Base-by-base conservation (phyloP, 2,329 filamentous ascomycete genomes). In the Trichoderma sp. region DNA sequence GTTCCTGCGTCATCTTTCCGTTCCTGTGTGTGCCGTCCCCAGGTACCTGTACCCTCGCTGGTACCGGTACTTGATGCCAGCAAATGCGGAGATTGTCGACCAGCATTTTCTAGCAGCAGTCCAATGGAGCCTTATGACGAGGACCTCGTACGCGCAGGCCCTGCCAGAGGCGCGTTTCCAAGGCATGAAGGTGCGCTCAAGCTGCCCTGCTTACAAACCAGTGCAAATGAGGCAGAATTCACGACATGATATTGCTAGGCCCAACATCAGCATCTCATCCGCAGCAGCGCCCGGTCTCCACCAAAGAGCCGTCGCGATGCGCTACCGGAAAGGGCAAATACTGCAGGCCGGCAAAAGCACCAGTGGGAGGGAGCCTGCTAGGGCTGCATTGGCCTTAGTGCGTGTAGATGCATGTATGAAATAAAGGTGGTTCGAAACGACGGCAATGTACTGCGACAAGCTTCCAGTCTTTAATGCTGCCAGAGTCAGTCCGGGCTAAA, bases 201-300 rank as follows among this genome's bases (percentile, higher is more conserved):
- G 60, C 39, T 39, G 52, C 52, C 52, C 34, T 59, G 56, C 56
- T 59, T 59, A 59, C 56, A 59, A 43, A 64, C 60, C 49, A 55
- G 21, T 28, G 49, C 59, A 14, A 63, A 52, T 28, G 59, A 63
- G 59, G 59, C 59, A 34, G 59, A 63, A 28, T 37, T 26, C 59
- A 49, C 59, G 26, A 59, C 37, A n/a, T 52, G 18, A 11, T 24
- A 51, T 51, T 61, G 30, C 39, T 43, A 43, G 39, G 6, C 18
- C 39, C 39, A 49, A 21, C 46, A 24, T 49, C 46, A 11, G 5
- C 46, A 24, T 21, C 46, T 11, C 16, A 54, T 63, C 59, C 59
- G 59, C 46, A 63, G 59, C 59, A 63, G 59, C 46, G 59, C 59
- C 59, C 28, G 46, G 49, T 54, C 46, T 54, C 60, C 60, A 64